Conservation (phyloP, 768 basidiomycete genomes). For the Mycena galopus region DNA sequence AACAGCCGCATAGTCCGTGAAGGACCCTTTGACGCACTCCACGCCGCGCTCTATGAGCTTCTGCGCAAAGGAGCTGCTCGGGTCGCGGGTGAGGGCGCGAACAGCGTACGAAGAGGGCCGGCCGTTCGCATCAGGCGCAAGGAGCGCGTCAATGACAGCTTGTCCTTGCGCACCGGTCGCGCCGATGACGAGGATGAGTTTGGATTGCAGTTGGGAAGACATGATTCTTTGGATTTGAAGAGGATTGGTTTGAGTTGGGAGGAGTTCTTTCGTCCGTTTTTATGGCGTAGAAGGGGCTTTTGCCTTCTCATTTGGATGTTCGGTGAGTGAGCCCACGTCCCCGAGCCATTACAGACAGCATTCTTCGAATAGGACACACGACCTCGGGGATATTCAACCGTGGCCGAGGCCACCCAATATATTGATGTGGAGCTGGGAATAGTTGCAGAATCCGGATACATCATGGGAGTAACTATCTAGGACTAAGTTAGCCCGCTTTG, state of each 20-base stretch:
- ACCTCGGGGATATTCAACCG: background rate
- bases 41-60: constrained; percentile 51
- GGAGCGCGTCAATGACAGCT: constrained; percentile 53
- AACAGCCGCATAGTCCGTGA: constrained; percentile 48
- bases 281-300: no score
- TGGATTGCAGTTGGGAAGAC: constrained; percentile 27
- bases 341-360: background rate
- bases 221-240: background rate
- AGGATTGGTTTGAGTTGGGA: background rate
- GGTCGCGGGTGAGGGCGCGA: constrained; percentile 57
- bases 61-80: constrained; percentile 47
- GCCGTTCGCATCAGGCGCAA: constrained; percentile 39
- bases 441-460: no score
- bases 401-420: background rate
- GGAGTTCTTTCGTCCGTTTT: background rate
- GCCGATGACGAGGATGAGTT: constrained; percentile 59
- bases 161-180: constrained; percentile 62
- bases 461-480: no score
- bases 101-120: constrained; percentile 54
- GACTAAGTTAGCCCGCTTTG: no score
- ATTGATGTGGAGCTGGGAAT: no score
- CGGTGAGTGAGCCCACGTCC: background rate
- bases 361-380: background rate
- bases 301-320: background rate
- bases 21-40: constrained; percentile 54